Evolutionary conservation across 805 yeast genomes (phyloP).

Genomic region (Middelhovenomyces tepae): DNA sequence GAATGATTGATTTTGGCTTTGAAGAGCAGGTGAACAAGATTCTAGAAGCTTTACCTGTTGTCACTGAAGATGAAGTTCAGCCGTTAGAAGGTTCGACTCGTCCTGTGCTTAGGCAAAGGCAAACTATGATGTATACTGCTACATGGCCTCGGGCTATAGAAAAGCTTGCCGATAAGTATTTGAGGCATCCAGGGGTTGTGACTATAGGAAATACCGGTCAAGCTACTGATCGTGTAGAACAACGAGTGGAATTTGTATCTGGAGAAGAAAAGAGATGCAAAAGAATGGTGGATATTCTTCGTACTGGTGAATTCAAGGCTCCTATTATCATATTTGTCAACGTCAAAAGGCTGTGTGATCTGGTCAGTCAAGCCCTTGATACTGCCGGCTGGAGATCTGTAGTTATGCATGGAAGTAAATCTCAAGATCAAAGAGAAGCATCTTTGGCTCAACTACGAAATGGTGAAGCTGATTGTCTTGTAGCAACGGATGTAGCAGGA

Average conservation of each 20-base stretch:
- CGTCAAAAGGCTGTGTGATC: constrained; percentile 64
- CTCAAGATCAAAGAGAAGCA: constrained; percentile 78
- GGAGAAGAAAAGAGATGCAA: constrained; percentile 40
- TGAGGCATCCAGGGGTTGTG: constrained; percentile 52
- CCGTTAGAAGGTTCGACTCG: constrained; percentile 16
- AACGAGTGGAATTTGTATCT: constrained; percentile 47
- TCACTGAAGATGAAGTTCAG: constrained; percentile 18
- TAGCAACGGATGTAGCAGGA: constrained; percentile 94
- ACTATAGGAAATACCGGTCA: constrained; percentile 61
- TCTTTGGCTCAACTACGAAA: constrained; percentile 53
- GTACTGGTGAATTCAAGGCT: constrained; percentile 31
- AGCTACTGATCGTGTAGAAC: constrained; percentile 61
- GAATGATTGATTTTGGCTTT: constrained; percentile 93
- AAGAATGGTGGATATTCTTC: constrained; percentile 35
- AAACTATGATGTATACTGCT: constrained; percentile 90
- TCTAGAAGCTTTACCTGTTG: constrained; percentile 45
- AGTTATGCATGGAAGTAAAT: constrained; percentile 76
- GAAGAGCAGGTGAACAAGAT: constrained; percentile 68
- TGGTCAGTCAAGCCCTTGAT: constrained; percentile 43
- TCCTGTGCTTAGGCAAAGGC: too few species aligned
- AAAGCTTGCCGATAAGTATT: constrained; percentile 51
- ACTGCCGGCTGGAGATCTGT: constrained; percentile 42
- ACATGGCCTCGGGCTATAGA: constrained; percentile 77
- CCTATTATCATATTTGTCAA: constrained; percentile 78
- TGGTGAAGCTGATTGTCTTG: constrained; percentile 51